These are phyloP conservation scores for Solanum infundibuliforme DNA, from an alignment of 257 asterid species.

Conservation along the genomic window DNA sequence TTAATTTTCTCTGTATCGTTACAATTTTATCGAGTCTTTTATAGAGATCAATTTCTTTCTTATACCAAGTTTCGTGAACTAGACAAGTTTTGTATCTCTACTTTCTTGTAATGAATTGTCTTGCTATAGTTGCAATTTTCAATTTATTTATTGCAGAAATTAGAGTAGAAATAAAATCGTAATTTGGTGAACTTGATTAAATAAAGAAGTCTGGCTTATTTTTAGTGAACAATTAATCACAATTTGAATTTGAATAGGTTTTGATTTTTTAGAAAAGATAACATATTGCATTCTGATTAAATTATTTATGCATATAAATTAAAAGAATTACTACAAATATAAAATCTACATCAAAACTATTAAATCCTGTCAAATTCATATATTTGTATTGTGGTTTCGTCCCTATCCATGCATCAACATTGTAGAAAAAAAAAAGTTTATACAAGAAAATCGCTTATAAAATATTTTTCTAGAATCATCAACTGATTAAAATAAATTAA, in stretches of 20 bases:
- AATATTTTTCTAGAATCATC: accelerated
- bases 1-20: not conserved
- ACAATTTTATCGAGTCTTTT: not conserved
- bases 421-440: too few species aligned
- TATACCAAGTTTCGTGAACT: too few species aligned
- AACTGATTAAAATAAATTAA: too few species aligned
- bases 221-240: not conserved
- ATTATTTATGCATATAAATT: too few species aligned
- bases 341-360: too few species aligned
- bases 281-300: not conserved
- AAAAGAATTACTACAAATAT: too few species aligned
- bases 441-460: too few species aligned
- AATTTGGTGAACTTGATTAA: not conserved
- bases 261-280: not conserved
- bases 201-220: too few species aligned
- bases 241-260: not conserved
- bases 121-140: too few species aligned
- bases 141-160: too few species aligned
- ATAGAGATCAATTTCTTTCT: not conserved
- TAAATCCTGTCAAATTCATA: too few species aligned
- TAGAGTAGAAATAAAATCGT: not conserved
- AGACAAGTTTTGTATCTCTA: not conserved
- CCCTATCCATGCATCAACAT: not conserved
- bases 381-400: not conserved
- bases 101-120: not conserved